These are phyloP conservation scores for Pseudozyma pruni DNA, from an alignment of 1,284 basidiomycete species.

Conservation along the genomic window DNA sequence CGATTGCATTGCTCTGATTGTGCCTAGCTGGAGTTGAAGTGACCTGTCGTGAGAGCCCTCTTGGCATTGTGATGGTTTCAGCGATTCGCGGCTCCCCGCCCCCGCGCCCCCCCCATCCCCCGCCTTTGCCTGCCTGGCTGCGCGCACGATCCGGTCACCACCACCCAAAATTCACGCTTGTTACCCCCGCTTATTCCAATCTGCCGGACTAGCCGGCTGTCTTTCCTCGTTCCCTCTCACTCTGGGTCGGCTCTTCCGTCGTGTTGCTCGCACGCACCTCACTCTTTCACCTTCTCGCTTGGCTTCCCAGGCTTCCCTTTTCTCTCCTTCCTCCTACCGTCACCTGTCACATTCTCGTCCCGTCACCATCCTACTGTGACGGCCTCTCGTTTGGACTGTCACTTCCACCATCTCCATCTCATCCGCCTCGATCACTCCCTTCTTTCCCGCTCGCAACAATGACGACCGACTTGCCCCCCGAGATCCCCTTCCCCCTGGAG, in stretches of 20 bases:
- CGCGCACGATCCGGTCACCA: constrained; percentile 12
- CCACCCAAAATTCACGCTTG: not conserved
- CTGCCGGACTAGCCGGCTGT: constrained; percentile 28
- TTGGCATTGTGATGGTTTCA: not conserved
- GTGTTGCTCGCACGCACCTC: too few relatives aligned
- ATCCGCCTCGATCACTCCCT: not conserved
- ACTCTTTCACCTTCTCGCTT: too few relatives aligned
- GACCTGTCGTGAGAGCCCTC: too few relatives aligned
- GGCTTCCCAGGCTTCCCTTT: not conserved
- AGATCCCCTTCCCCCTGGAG: constrained; percentile 43
- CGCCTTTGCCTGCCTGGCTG: not conserved
- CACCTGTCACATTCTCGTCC: not conserved
- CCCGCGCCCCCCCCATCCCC: constrained; percentile 1
- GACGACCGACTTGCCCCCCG: constrained; percentile 38
- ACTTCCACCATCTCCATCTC: not conserved
- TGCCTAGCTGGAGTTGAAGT: too few relatives aligned
- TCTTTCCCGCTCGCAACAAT: constrained; percentile 6
- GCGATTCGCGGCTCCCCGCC: not conserved
- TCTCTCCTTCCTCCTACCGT: not conserved
- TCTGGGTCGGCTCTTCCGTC: too few relatives aligned
- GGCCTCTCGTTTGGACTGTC: not conserved
- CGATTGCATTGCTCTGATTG: too few relatives aligned
- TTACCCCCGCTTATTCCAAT: constrained; percentile 24
- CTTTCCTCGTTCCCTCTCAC: not conserved
- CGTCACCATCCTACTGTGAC: too few relatives aligned